These are phyloP conservation scores for Spergularia bocconei DNA, from an alignment of 148 eudicot species.

Conservation along the genomic window DNA sequence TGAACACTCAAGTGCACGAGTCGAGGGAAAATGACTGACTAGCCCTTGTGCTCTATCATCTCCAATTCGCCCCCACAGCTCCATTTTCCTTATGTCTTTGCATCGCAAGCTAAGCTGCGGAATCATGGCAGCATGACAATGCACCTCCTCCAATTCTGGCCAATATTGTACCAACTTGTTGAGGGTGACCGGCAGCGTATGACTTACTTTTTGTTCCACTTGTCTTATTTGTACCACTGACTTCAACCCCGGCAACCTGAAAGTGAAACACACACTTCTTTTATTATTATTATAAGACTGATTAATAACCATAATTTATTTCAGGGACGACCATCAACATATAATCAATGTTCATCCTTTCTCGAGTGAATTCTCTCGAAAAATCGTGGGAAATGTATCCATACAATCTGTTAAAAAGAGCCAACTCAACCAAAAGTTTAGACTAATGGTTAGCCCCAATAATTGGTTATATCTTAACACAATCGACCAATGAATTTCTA, in stretches of 20 bases:
- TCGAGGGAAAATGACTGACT: slow-evolving; percentile 4
- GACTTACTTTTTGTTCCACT: not conserved
- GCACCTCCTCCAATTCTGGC: not conserved
- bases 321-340: not conserved
- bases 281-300: not conserved
- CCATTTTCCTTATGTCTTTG: not conserved
- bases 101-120: not conserved
- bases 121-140: not conserved
- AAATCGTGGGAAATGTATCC: too few species aligned
- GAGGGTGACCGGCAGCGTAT: not conserved
- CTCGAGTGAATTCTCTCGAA: too few species aligned
- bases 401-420: too few species aligned
- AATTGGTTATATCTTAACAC: too few species aligned
- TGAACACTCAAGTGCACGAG: slow-evolving; percentile 3
- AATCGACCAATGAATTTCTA: too few species aligned
- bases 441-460: too few species aligned
- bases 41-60: not conserved
- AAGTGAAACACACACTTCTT: not conserved
- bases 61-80: not conserved
- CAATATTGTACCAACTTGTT: not conserved
- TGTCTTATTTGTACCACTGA: not conserved
- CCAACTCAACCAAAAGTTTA: too few species aligned
- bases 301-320: not conserved
- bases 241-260: not conserved
- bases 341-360: not conserved